Percentiles rank a stretch among this genome's conserved stretches.
phyloP scores from a whole-genome alignment of 2,329 filamentous ascomycete genomes.

The Thelonectria olida region DNA sequence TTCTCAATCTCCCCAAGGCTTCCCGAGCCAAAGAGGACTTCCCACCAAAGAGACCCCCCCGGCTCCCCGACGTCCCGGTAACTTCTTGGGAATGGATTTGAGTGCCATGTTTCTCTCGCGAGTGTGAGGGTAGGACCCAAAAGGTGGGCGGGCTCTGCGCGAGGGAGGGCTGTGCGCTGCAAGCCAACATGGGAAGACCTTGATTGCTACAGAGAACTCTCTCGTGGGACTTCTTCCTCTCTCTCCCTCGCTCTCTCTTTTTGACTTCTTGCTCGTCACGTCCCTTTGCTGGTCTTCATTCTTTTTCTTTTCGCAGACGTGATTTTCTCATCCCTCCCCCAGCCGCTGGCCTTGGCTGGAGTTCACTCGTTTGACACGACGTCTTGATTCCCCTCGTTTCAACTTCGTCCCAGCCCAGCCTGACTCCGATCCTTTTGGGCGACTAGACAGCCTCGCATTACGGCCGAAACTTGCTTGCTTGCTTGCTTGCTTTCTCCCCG shows the following conservation, averaged over 20 bases:
- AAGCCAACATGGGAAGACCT: conserved; percentile 17
- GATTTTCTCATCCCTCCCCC: background rate
- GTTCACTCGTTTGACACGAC: conserved; percentile 27
- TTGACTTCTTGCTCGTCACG: background rate
- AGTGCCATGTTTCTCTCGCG: background rate
- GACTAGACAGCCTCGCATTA: conserved; percentile 10
- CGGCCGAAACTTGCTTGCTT: conserved; percentile 11
- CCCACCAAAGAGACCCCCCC: background rate
- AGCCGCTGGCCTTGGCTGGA: conserved; percentile 24
- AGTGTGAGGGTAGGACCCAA: conserved; percentile 7
- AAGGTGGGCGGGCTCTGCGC: background rate
- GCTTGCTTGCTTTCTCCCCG: background rate
- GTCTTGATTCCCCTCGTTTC: conserved; percentile 4
- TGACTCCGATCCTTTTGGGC: background rate
- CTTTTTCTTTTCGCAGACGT: background rate
- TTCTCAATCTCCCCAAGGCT: background rate
- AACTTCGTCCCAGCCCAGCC: background rate
- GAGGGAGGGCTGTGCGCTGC: conserved; percentile 11
- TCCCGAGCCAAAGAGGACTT: background rate
- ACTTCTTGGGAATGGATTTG: background rate
- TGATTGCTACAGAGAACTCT: conserved; percentile 1
- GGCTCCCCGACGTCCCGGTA: conserved; percentile 11
- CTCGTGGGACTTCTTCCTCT: background rate
- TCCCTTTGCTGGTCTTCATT: background rate
- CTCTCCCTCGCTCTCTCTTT: background rate